phyloP scores from a whole-genome alignment of 495 filamentous ascomycete genomes.

The Pyronema omphalodes region DNA sequence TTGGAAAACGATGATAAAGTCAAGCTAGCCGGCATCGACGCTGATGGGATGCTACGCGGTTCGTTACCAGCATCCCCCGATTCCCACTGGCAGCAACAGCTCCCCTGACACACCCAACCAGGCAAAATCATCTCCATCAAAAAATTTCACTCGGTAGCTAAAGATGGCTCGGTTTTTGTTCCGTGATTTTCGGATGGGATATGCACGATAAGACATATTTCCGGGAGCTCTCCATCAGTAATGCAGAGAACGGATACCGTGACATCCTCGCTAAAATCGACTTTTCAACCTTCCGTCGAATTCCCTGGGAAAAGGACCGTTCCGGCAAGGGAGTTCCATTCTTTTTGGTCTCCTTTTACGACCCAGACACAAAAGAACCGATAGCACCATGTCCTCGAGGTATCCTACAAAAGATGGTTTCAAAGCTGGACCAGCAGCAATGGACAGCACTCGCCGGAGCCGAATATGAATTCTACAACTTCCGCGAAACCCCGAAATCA shows the following conservation, averaged over 20 bases:
- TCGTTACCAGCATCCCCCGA: background rate
- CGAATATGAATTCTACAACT: conserved; percentile 97
- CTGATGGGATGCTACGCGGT: conserved; percentile 71
- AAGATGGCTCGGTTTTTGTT: conserved; percentile 86
- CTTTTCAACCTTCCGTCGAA: conserved; percentile 61
- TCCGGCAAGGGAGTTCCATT: conserved; percentile 43
- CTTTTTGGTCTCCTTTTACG: conserved; percentile 76
- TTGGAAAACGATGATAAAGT: conserved; percentile 63
- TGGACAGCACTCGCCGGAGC: conserved; percentile 85
- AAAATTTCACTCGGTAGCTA: conserved; percentile 76
- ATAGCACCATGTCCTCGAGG: conserved; percentile 70
- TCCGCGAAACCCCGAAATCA: conserved; percentile 26
- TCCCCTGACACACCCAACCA: background rate
- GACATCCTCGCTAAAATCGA: conserved; percentile 78
- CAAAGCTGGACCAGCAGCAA: conserved; percentile 42
- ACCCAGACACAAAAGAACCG: conserved; percentile 48
- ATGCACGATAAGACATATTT: conserved; percentile 90
- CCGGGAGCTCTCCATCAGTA: conserved; percentile 69
- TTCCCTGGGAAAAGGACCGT: conserved; percentile 75
- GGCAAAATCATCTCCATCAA: conserved; percentile 87
- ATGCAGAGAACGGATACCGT: conserved; percentile 80
- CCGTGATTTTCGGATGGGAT: conserved; percentile 93
- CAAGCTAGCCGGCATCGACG: conserved; percentile 82
- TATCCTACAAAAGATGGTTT: conserved; percentile 45
- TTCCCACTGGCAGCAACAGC: background rate